Conservation (phyloP, 805 yeast species). For the Suhomyces sp. region DNA sequence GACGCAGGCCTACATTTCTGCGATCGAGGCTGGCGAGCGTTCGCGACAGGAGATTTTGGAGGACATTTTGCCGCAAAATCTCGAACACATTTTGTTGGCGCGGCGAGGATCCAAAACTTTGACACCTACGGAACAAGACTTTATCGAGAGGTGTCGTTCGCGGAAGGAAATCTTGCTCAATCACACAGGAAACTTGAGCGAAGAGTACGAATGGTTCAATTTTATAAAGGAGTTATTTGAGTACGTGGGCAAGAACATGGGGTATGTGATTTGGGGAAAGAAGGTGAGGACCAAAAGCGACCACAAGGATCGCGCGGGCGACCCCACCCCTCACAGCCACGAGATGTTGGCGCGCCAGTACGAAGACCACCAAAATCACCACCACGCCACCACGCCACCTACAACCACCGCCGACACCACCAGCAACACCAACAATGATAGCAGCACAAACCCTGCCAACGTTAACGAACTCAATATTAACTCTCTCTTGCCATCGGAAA, state of each 20-base stretch:
- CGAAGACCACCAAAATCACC: not conserved
- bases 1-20: conserved; percentile 93
- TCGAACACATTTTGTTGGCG: conserved; percentile 46
- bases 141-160: conserved; percentile 67
- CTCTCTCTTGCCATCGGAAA: conserved; percentile 41
- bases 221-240: conserved; percentile 78
- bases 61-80: conserved; percentile 67
- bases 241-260: conserved; percentile 72
- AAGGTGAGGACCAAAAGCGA: conserved; percentile 25
- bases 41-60: conserved; percentile 65
- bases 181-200: conserved; percentile 51
- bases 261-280: conserved; percentile 69
- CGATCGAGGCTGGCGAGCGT: conserved; percentile 63
- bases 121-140: conserved; percentile 78
- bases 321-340: conserved; percentile 19
- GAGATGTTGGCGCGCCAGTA: conserved; percentile 13
- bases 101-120: conserved; percentile 42
- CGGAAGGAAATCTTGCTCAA: conserved; percentile 61
- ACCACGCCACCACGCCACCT: not conserved
- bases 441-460: not conserved
- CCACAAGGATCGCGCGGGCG: conserved; percentile 6
- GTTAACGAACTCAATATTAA: conserved; percentile 15
- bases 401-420: not conserved
- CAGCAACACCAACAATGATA: not conserved
- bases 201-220: conserved; percentile 80